Percentiles rank a stretch among this genome's conserved stretches.
phyloP scores from a whole-genome alignment of 1,139 yeast species.

The Magnusiomyces tetraspermus region DNA sequence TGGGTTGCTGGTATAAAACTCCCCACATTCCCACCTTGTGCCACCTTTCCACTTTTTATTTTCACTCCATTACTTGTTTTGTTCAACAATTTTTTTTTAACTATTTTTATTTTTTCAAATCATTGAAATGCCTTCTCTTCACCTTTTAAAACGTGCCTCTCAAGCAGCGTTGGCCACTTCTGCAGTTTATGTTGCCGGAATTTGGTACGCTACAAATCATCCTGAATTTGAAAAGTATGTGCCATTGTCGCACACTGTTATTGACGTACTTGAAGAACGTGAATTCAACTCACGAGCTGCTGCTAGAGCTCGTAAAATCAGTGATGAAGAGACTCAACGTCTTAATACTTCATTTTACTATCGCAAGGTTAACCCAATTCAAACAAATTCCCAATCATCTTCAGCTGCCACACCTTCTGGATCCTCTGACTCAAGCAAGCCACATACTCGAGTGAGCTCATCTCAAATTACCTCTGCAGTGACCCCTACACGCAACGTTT shows the following conservation, averaged over 20 bases:
- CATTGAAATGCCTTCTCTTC: conserved; percentile 2
- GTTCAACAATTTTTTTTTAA: neutral
- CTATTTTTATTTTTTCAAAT: neutral
- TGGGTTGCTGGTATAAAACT: too few species aligned
- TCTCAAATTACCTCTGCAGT: conserved; percentile 5
- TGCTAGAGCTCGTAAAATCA: conserved; percentile 15
- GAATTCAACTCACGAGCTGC: conserved; percentile 17
- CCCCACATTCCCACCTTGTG: too few species aligned
- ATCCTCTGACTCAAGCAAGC: neutral
- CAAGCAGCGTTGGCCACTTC: conserved; percentile 5
- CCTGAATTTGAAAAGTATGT: conserved; percentile 19
- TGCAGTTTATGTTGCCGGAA: conserved; percentile 8
- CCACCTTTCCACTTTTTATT: too few species aligned
- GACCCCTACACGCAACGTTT: neutral
- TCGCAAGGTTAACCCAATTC: conserved; percentile 6
- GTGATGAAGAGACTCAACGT: conserved; percentile 12
- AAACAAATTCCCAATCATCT: neutral
- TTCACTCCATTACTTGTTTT: neutral
- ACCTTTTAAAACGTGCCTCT: conserved; percentile 2
- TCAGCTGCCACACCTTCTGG: neutral
- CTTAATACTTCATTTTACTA: conserved; percentile 10
- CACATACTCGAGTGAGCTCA: too few species aligned
- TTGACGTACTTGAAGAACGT: conserved; percentile 26
- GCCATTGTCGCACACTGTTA: conserved; percentile 20
- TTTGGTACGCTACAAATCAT: conserved; percentile 10